Evolutionary conservation across 306 rosid species (phyloP), one percentile per base, ranked within the genome.

Genomic region (Hippophae rhamnoides): DNA sequence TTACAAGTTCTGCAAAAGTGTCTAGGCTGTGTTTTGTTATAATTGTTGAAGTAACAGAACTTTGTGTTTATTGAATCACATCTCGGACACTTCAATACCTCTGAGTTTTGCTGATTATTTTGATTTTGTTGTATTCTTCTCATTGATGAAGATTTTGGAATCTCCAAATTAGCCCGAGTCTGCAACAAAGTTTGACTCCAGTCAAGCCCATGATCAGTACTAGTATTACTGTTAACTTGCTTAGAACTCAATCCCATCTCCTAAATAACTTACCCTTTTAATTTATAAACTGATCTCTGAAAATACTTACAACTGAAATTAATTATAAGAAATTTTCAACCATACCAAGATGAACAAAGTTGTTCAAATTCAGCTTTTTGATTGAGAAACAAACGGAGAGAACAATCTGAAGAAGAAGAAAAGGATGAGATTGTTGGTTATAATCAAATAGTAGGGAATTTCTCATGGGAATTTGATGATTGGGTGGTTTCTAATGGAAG

Each of bases 21-120:
- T 31, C 96, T 80, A 7, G 98, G 98, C 73, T 92, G 98, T 8
- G 82, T 74, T 69, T 81, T 88, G 82, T 92, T 92, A 79, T 92
- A 92, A 68, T 92, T 92, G 80, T 92, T 92, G 93, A 76, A 92
- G 89, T 92, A 92, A 59, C 98, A 92, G 56, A 87, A 92, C 67
- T 92, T 92, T 42, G 98, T 92, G 69, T 92, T 92, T 4, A 77
- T 25, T 0, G 98, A 92, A 53, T 92, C 98, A 58, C 98, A 92
- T 57, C 98, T 80, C 0, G 96, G 98, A 50, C 98, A 92, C 62
- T 87, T 85, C 77, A 87, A 50, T 48, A 73, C 75, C 69, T 87
- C 98, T 5, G 80, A 8, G 38, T 31, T 31, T 31, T 31, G 38
- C 38, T 31, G 38, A 47, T 9, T 58, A 47, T 71, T 76, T 44